Evolutionary conservation across 2,329 filamentous ascomycete species (phyloP).

Genomic region (Colletotrichum sp.): DNA sequence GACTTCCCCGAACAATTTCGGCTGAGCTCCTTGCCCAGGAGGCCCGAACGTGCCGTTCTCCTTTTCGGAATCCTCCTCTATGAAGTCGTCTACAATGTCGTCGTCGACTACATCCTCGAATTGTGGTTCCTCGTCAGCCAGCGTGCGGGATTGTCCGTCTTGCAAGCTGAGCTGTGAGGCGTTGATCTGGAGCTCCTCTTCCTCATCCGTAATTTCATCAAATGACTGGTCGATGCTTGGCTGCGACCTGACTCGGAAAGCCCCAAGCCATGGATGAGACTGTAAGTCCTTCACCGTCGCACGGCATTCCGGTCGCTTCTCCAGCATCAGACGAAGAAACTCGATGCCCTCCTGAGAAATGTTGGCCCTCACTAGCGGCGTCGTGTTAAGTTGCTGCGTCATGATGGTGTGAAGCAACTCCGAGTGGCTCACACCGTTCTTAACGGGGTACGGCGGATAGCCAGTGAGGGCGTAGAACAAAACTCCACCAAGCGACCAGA

Average conservation of each 20-base stretch:
- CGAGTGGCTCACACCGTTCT: conserved; percentile 75
- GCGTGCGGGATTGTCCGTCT: conserved; percentile 41
- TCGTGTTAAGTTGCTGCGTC: conserved; percentile 72
- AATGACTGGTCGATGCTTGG: conserved; percentile 52
- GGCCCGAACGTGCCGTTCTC: conserved; percentile 76
- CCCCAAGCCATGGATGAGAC: conserved; percentile 74
- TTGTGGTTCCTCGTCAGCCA: conserved; percentile 23
- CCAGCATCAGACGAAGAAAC: conserved; percentile 80
- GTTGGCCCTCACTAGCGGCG: conserved; percentile 61
- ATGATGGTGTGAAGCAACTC: conserved; percentile 88
- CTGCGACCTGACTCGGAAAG: conserved; percentile 26
- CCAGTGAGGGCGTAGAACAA: conserved; percentile 86
- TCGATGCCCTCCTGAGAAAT: conserved; percentile 74
- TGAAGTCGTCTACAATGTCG: conserved; percentile 47
- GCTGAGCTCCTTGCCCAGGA: conserved; percentile 30
- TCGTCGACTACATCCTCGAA: conserved; percentile 39
- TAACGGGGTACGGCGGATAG: conserved; percentile 80
- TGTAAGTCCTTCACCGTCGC: conserved; percentile 76
- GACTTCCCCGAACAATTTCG: conserved; percentile 61
- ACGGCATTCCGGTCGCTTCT: conserved; percentile 78
- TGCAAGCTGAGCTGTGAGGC: conserved; percentile 70
- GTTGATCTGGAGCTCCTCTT: conserved; percentile 56
- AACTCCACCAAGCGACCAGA: conserved; percentile 95
- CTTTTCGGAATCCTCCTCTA: conserved; percentile 76
- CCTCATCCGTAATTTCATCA: conserved; percentile 68